Base-by-base conservation (phyloP, 768 basidiomycete genomes). In the Pleurotus salmoneostramineus region DNA sequence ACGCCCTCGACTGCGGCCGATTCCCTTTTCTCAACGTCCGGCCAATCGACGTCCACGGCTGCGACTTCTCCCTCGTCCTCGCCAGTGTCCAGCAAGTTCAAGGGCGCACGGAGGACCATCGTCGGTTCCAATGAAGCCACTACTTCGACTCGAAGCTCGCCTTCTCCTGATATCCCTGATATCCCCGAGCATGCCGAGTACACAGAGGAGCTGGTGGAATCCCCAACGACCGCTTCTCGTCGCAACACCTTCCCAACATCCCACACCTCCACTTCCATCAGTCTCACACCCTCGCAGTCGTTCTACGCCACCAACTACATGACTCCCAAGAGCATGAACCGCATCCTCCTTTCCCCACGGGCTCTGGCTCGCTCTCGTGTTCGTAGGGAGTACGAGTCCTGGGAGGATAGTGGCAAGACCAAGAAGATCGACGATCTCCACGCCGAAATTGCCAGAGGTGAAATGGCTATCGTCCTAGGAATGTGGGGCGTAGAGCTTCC, bases 401-500 rank as follows among this genome's bases (percentile, higher is more conserved):
- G 31, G 6, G 6, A 14, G n/a, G 14, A 14, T 8, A 32, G 37
- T 10, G 52, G 37, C 17, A n/a, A n/a, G 5, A 37, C 11, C 17
- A 21, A 31, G 21, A 37, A 31, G 17, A n/a, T 55, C 4, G 77
- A 79, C 50, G 52, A 63, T 3, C 42, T 83, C 3, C 83, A 84
- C 59, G 76, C 78, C 1, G 83, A 85, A 69, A 79, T 88, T 56
- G 87, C 86, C 2, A 77, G 85, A 3, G 87, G 85, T 14, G 87
- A 89, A 69, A 83, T 88, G 76, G 83, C 80, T 0, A 80, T 88
- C 51, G 80, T 86, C 6, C 71, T 87, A 11, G 84, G 83, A 0
- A 73, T 88, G 5, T 83, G 81, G 74, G 77, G 77, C 60, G 66
- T 63, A 6, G 45, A 40, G 27, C 42, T 42, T 43, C 46, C 21